Conservation (phyloP, 2,329 filamentous ascomycete genomes). For the Phialemonium atrogriseum region DNA sequence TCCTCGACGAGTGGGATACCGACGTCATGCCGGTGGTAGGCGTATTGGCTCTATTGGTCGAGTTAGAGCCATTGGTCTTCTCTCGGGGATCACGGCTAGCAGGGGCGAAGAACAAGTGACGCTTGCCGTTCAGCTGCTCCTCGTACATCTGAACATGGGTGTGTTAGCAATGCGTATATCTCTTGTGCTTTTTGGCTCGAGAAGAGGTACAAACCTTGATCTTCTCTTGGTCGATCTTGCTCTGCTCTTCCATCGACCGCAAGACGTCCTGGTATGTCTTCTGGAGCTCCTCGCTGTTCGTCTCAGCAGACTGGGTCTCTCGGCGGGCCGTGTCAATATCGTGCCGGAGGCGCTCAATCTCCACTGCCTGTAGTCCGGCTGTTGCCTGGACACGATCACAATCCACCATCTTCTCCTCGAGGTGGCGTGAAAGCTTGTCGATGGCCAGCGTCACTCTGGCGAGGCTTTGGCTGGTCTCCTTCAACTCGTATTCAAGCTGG, state of each 20-base stretch:
- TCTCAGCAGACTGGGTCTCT: not conserved
- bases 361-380: constrained; percentile 1
- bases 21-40: too few relatives aligned
- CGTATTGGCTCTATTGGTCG: too few relatives aligned
- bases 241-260: not conserved
- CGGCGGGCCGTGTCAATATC: not conserved
- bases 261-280: not conserved
- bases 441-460: not conserved
- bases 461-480: not conserved
- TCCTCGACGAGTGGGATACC: too few relatives aligned
- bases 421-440: not conserved
- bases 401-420: not conserved
- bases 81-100: too few relatives aligned
- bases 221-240: not conserved
- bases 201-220: not conserved
- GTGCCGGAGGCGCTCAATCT: constrained; percentile 1
- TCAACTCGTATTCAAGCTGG: constrained; percentile 1
- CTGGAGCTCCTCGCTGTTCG: constrained; percentile 3
- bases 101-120: constrained; percentile 1
- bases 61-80: too few relatives aligned
- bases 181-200: not conserved
- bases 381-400: constrained; percentile 1
- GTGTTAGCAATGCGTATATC: too few relatives aligned
- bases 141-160: not conserved
- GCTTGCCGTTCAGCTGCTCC: constrained; percentile 3